Evolutionary conservation across 2,329 filamentous ascomycete genomes (phyloP), one percentile per base, ranked within the genome.

Genomic region (Colletotrichum cereale): DNA sequence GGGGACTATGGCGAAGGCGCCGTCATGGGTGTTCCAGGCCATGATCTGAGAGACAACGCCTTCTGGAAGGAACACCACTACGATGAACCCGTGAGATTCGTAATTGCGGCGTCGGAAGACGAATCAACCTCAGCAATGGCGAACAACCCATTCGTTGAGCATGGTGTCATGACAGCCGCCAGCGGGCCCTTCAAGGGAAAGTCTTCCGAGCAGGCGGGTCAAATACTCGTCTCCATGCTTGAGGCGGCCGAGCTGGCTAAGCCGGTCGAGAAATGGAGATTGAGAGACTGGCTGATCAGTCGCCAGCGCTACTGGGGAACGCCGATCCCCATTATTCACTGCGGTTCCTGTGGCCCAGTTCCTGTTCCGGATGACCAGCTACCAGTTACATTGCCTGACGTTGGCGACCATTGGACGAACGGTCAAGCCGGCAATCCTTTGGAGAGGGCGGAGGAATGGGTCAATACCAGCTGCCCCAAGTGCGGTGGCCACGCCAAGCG

Each of bases 301-400:
- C 90, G 95, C n/a, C 95, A 97, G 80, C 87, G 95, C 74, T 97
- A 97, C 79, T 97, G 95, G 95, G 95, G 95, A 18, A 89, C 94
- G 0, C 95, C 95, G 0, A 97, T 97, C 64, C 95, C 95, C 24
- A 95, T 97, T 64, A 86, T 97, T 44, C 94, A 97, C 81, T 97
- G 95, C 78, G 80, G 82, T 24, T 86, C 86, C 8, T 97, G 95
- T 79, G 95, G 95, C 10, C 83, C 92, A 2, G 93, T 97, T 1
- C 91, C 94, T 1, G 94, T 97, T 0, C 93, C 93, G 0, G 88
- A 89, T 3, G 84, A 92, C 12, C 87, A 97, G 68, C 87, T 97
- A 14, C 95, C 95, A 0, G 93, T 97, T 10, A 80, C 87, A 74
- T 85, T 97, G 34, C 95, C 95, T 1, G 83, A 89, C 57, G 87